Evolutionary conservation across 2,329 filamentous ascomycete species (phyloP).

Genomic region (Thelonectria rubi): DNA sequence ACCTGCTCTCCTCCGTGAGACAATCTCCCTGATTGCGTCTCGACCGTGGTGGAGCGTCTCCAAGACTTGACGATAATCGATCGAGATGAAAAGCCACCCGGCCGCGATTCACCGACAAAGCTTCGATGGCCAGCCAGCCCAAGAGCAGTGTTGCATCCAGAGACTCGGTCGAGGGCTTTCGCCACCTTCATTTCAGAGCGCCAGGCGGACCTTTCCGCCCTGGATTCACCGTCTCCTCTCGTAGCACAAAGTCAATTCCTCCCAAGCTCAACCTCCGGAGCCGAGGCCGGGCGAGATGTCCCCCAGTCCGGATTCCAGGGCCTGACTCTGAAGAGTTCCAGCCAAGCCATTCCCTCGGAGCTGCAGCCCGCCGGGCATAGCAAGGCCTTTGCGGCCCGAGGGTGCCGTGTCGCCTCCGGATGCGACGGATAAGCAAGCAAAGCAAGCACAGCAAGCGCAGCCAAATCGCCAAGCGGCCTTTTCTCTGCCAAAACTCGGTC

Average conservation of each 20-base stretch:
- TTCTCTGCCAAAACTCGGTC: constrained; percentile 1
- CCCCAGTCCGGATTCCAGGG: not conserved
- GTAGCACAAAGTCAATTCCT: constrained; percentile 1
- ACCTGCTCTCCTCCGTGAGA: not conserved
- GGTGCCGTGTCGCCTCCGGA: constrained; percentile 21
- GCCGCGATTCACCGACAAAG: constrained; percentile 35
- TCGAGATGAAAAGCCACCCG: constrained; percentile 38
- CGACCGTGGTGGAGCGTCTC: constrained; percentile 13
- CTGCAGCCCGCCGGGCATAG: not conserved
- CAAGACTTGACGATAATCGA: constrained; percentile 18
- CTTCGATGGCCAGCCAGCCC: constrained; percentile 31
- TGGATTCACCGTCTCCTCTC: no score
- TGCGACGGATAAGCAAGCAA: constrained; percentile 7
- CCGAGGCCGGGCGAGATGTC: constrained; percentile 20
- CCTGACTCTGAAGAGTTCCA: no score
- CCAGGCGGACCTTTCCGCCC: no score
- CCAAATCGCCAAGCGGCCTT: constrained; percentile 16
- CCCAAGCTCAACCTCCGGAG: not conserved
- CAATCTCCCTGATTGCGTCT: constrained; percentile 26
- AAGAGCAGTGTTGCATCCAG: not conserved
- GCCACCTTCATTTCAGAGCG: not conserved
- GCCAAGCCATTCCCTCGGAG: not conserved
- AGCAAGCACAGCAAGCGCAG: not conserved
- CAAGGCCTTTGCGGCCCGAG: constrained; percentile 3
- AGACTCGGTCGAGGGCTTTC: not conserved